Conservation (phyloP, 805 yeast species). For the Saturnispora diversa region DNA sequence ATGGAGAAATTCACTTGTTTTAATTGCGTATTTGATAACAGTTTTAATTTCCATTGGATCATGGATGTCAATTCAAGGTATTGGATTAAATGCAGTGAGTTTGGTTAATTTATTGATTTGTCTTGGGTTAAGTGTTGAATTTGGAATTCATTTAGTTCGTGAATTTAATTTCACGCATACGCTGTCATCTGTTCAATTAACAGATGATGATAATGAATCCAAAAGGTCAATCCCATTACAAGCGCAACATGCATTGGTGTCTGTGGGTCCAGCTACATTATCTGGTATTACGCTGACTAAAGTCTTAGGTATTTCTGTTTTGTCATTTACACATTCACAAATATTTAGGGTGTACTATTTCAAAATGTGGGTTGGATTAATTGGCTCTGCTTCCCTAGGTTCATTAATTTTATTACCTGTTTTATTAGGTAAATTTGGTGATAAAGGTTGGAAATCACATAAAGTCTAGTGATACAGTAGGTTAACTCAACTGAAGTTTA, state of each 20-base stretch:
- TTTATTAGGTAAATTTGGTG: constrained; percentile 56
- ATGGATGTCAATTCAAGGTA: constrained; percentile 62
- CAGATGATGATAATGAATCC: neutral
- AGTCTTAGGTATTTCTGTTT: constrained; percentile 74
- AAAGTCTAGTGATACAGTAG: no score
- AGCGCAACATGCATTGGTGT: constrained; percentile 53
- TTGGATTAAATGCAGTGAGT: constrained; percentile 81
- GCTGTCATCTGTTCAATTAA: constrained; percentile 9
- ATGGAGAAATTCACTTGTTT: constrained; percentile 44
- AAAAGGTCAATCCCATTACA: constrained; percentile 17
- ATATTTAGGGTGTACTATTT: constrained; percentile 89
- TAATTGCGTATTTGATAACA: constrained; percentile 52
- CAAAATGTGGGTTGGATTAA: constrained; percentile 86
- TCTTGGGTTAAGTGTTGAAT: constrained; percentile 88
- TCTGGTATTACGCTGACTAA: constrained; percentile 89
- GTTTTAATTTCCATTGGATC: constrained; percentile 73
- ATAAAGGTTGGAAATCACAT: constrained; percentile 28
- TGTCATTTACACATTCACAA: constrained; percentile 80
- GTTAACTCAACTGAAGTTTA: no score
- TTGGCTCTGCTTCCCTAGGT: constrained; percentile 70
- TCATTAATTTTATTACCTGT: constrained; percentile 75
- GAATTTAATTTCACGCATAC: constrained; percentile 44
- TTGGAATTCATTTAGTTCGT: constrained; percentile 78
- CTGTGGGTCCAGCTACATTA: constrained; percentile 85
- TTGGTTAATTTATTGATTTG: constrained; percentile 89